Percentiles rank a stretch among this genome's conserved stretches.
Evolutionary conservation across 108 stramenopile genomes (phyloP).

Genomic region (Pseudonitzschia multiseries): DNA sequence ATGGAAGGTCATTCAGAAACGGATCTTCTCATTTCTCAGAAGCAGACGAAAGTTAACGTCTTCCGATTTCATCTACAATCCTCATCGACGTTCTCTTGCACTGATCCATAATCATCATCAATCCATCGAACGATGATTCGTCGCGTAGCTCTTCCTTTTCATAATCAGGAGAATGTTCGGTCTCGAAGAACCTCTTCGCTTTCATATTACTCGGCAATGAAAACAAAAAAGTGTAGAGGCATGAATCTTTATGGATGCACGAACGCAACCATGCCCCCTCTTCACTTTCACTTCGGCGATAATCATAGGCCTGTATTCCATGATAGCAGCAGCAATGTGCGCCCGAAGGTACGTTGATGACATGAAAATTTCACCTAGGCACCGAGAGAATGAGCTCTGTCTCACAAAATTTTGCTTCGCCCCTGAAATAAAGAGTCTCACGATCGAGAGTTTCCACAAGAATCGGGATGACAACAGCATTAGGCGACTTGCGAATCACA

Average conservation of each 20-base stretch:
- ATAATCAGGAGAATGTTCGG: neutral
- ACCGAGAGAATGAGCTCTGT: neutral
- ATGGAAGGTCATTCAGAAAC: constrained; percentile 1
- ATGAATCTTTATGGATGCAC: neutral
- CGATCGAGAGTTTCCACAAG: neutral
- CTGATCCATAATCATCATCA: neutral
- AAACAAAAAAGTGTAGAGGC: neutral
- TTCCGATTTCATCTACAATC: neutral
- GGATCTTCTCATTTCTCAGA: constrained; percentile 11
- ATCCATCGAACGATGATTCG: constrained; percentile 2
- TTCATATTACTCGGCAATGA: neutral
- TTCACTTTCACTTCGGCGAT: neutral
- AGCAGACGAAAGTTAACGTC: neutral
- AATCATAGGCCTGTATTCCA: neutral
- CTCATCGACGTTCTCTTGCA: neutral
- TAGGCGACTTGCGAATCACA: neutral
- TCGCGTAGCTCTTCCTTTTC: neutral
- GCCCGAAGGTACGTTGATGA: constrained; percentile 3
- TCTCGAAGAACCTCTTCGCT: neutral
- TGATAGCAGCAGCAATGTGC: neutral
- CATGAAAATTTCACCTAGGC: neutral
- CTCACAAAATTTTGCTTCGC: neutral
- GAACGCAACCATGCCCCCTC: neutral
- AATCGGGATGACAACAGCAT: neutral
- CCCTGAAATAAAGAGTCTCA: neutral